Base-by-base conservation (phyloP, 1,284 basidiomycete species). In the Farysia itapuensis region DNA sequence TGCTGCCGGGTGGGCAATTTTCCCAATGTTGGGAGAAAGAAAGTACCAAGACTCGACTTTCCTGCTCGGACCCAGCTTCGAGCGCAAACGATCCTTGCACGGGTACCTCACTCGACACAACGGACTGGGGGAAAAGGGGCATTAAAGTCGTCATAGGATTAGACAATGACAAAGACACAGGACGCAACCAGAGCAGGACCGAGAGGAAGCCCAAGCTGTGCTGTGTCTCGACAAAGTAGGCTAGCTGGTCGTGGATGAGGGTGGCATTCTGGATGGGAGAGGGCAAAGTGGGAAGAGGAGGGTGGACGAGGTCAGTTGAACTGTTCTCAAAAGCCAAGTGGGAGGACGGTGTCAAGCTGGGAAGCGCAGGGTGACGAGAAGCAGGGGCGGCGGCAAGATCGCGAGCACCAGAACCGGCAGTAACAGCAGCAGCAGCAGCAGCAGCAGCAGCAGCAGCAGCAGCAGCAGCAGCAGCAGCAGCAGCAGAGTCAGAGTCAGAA, bases 201-300 rank as follows among this genome's bases (percentile, higher is more conserved):
- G 49, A 50, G n/a, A 67, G 28, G 12, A 24, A 20, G 1, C 59
- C 59, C 9, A 67, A 32, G 11, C 42, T 28, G 19, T 42, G 46
- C 34, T 67, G 64, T 5, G 54, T 38, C 37, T 67, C 64, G 39
- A 38, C 59, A n/a, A 59, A 35, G 44, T 19, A 64, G 21, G 47
- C 51, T 32, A 65, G 38, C 4, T 28, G 26, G n/a, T 33, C 11
- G 18, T 33, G 31, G 8, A 11, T 11, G 18, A 33, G 9, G 9
- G 16, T 33, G 8, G 9, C 31, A 19, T 18, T 33, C n/a, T 16
- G 30, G 30, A 32, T 16, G 30, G 15, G n/a, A n/a, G n/a, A n/a
- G n/a, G n/a, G n/a, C n/a, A n/a, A n/a, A n/a, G n/a, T n/a, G n/a
- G n/a, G 31, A 33, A 18, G 13, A 20, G 21, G 18, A 35, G 31